Conservation (phyloP, 768 basidiomycete genomes). For the Rhodotorula kratochvilovae region DNA sequence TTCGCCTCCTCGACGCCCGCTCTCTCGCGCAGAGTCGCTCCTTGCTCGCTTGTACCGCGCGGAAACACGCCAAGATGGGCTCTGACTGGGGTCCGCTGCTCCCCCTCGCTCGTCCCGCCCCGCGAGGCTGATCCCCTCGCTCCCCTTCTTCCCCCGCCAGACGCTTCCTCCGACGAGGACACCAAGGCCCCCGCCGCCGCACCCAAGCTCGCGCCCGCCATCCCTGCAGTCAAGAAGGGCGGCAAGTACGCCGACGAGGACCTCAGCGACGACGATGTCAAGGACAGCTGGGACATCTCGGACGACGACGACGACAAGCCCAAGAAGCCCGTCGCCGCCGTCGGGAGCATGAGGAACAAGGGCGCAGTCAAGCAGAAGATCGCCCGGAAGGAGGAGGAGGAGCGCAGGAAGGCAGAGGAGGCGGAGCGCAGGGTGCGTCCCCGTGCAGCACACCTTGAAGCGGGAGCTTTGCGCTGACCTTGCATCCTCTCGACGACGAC, state of each 20-base stretch:
- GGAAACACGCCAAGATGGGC: neutral
- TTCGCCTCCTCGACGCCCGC: neutral
- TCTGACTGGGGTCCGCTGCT: constrained; percentile 10
- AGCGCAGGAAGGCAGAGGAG: constrained; percentile 53
- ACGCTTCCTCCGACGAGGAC: constrained; percentile 35
- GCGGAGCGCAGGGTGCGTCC: constrained; percentile 49
- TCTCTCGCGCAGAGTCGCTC: neutral
- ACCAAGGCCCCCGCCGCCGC: constrained; percentile 50
- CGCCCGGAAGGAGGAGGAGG: constrained; percentile 81
- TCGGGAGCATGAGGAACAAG: constrained; percentile 68
- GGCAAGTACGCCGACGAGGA: constrained; percentile 87
- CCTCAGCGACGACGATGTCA: constrained; percentile 69
- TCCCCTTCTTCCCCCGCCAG: constrained; percentile 1
- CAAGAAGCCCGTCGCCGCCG: constrained; percentile 51
- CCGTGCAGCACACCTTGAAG: no score
- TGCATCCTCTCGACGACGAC: no score
- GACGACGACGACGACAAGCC: constrained; percentile 58
- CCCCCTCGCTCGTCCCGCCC: neutral
- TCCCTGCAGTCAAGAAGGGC: constrained; percentile 49
- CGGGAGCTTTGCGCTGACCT: no score
- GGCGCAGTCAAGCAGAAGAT: constrained; percentile 85
- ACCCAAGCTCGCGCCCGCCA: constrained; percentile 37
- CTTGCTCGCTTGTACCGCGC: neutral
- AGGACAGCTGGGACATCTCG: constrained; percentile 84
- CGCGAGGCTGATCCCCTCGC: neutral